These are phyloP conservation scores for Monilinia vaccinii-corymbosi DNA, from an alignment of 2,329 filamentous ascomycete species.

Conservation along the genomic window DNA sequence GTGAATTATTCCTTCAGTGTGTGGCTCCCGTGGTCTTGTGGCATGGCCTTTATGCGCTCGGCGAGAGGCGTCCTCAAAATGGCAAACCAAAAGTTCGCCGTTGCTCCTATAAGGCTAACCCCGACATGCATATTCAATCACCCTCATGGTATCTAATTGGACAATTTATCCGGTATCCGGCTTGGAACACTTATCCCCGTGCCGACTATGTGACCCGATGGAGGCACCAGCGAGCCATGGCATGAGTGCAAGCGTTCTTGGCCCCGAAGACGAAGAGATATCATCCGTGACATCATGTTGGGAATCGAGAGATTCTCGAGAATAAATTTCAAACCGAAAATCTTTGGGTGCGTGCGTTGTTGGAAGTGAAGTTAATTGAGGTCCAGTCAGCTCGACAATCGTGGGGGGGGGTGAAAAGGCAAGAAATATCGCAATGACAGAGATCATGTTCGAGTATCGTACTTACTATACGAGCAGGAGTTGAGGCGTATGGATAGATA, in stretches of 20 bases:
- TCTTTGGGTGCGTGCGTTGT: not conserved
- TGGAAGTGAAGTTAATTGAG: not conserved
- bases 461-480: too few relatives aligned
- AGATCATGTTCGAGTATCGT: too few relatives aligned
- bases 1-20: too few relatives aligned
- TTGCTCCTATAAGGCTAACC: conserved; percentile 4
- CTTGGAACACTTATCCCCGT: not conserved
- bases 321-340: not conserved
- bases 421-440: too few relatives aligned
- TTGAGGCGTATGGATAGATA: too few relatives aligned
- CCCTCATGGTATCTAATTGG: not conserved
- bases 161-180: not conserved
- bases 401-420: too few relatives aligned
- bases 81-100: not conserved
- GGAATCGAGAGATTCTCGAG: not conserved
- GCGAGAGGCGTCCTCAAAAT: not conserved
- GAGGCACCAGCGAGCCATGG: not conserved
- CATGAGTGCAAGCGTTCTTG: not conserved
- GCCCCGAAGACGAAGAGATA: not conserved
- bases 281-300: not conserved
- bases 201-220: not conserved
- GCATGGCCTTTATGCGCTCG: conserved; percentile 6
- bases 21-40: too few relatives aligned
- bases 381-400: not conserved
- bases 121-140: not conserved